Base-by-base conservation (phyloP, 2,329 filamentous ascomycete species). In the Aurifilum marmelostoma region DNA sequence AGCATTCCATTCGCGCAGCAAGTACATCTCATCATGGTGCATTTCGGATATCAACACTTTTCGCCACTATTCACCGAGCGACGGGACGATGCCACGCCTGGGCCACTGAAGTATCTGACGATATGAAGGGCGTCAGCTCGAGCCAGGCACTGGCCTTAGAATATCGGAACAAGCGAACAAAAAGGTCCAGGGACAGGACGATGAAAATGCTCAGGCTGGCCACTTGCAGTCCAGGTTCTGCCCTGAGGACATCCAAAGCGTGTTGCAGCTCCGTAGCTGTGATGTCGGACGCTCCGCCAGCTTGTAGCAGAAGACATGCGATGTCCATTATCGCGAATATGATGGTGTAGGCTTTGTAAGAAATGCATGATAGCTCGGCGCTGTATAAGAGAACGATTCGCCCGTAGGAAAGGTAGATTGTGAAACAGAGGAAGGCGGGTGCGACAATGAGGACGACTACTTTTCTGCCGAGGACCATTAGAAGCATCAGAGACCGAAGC, bases 61-160 rank as follows among this genome's bases (percentile, higher is more conserved):
- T 88, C 75, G 82, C 82, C 1, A 81, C 82, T 9, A 88, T 89
- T n/a, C 87, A 89, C 71, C 79, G 83, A 3, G 85, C 86, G 0
- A 87, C 84, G 41, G 83, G 83, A 4, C 77, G 85, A 2, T 88
- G 85, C 68, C 79, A 80, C 39, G 77, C 80, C 9, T 83, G 81
- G 78, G 72, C 74, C 9, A 74, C 76, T 27, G 75, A 73, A 56
- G 76, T 78, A 66, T 74, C 65, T 65, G 74, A 74, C 66, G 71
- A 81, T 56, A 80, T 82, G 67, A 80, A 83, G 21, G 83, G 83
- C 0, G 78, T 88, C 0, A 81, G 80, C 32, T 88, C 85, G 0
- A 88, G 86, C 67, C 76, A 86, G 18, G 82, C 82, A 0, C 75
- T 88, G 2, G 83, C 85, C 0, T 78, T 88, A 0, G 84, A 88